A percentile compares a stretch with the other conserved stretches of the same genome.
Conservation (phyloP, 441 rosid species). For the Croton setiger region DNA sequence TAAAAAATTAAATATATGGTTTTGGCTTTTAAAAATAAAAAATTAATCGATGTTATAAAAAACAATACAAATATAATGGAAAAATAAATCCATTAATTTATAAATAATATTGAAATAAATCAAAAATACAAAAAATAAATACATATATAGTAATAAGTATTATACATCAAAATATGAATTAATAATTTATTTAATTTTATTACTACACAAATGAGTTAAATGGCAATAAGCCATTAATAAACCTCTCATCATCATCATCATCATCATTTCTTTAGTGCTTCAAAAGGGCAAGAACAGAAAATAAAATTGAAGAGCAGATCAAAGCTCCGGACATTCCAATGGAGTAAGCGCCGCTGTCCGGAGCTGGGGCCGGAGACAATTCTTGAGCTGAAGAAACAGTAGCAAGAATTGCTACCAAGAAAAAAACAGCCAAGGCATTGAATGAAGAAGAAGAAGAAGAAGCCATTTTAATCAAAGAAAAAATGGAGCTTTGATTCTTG, state of each 20-base stretch:
- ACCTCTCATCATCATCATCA: not conserved
- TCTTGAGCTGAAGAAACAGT: constrained; percentile 24
- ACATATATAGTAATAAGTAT: no score
- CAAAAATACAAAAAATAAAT: no score
- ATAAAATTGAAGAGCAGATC: constrained; percentile 25
- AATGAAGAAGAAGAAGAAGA: not conserved
- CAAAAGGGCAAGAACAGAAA: constrained; percentile 23
- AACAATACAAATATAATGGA: no score
- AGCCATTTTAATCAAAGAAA: not conserved
- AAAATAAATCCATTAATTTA: no score
- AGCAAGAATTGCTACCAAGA: constrained; percentile 9
- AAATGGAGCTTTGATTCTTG: not conserved
- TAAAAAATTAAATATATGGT: no score
- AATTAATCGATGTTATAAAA: no score
- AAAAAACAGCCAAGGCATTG: constrained; percentile 7
- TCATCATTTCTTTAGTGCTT: constrained; percentile 12
- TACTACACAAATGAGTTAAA: constrained; percentile 15
- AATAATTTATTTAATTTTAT: constrained; percentile 41
- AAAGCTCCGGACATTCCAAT: constrained; percentile 23
- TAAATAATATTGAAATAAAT: no score
- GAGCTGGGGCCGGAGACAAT: constrained; percentile 23
- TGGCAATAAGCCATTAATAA: constrained; percentile 27
- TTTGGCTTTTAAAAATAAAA: no score
- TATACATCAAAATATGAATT: not conserved
- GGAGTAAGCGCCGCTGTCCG: constrained; percentile 23